Evolutionary conservation across 163 green algal species (phyloP), one percentile per base, ranked within the genome.

Genomic region (Trebouxiophyceae sp.): DNA sequence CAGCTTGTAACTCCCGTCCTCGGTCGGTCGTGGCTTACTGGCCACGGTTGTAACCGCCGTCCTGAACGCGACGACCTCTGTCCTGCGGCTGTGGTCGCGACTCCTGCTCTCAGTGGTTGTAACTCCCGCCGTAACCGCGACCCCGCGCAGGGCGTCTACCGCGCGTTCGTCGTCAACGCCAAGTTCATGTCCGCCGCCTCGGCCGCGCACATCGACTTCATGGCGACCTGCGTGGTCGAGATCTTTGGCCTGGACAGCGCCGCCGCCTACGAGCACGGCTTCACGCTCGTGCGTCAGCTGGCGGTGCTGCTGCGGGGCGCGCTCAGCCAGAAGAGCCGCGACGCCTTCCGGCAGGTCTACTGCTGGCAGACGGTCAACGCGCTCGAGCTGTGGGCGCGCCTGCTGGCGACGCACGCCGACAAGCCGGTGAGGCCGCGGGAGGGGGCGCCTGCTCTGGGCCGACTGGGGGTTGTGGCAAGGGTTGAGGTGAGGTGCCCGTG

Each of bases 281-380:
- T 92, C 73, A 65, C 54, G 0, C 68, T 76, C 57, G 83, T 95
- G 30, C 79, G 84, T 19, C 78, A 96, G 78, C 83, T 97, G 66
- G 92, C 92, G 26, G 66, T 86, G 56, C 63, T 88, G 57, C 71
- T 97, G 77, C 81, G 92, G 19, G 75, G 66, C 2, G 92, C 91
- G 6, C 73, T 97, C 24, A 85, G 76, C 32, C 81, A 68, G 57
- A 95, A 95, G 71, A 90, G 76, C 27, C 88, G 88, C 67, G 88
- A 97, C 30, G 73, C 85, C 5, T 94, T 90, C 79, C 79, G 83
- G 44, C 73, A 86, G 64, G 84, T 97, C 12, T 97, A 97, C 77
- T 92, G 85, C 84, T 97, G 91, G 91, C 84, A 91, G 79, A 90
- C 84, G 45, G 67, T 96, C 46, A 93, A 91, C 77, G 95, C 84